Evolutionary conservation across 495 filamentous ascomycete species (phyloP), one percentile per base, ranked within the genome.

Genomic region (Aspergillus steynii): DNA sequence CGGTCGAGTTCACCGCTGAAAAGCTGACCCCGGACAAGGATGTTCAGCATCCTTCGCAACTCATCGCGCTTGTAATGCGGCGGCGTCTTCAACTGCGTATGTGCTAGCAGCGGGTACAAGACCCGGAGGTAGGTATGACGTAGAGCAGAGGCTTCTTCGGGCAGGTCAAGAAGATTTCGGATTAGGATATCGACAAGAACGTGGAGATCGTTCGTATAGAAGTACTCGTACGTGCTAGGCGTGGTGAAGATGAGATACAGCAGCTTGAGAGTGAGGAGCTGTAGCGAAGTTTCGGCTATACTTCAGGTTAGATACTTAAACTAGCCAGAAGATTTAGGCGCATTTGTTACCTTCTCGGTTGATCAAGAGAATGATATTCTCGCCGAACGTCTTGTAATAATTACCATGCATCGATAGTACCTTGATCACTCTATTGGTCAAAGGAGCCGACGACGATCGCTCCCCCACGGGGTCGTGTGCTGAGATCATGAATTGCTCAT

Each of bases 81-180:
- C 8, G 91, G 87, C 28, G 88, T 75, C 65, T 85, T 87, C 34
- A 99, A 84, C 72, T 98, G 95, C 7, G 94, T 97, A 73, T 98
- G 90, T 5, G 91, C 85, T 9, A 99, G 80, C 25, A 99, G 77
- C 3, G 96, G 96, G 61, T 94, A 93, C 6, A 99, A 80, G 20
- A 99, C 96, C 26, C 95, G 88, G n/a, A 99, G 82, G 68, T 99
- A 99, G n/a, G 94, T 98, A 70, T 99, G 96, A 31, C 95, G 86
- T 50, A 99, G 78, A 8, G 91, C 83, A 55, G 84, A 81, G 56
- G 91, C 82, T 64, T 93, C 91, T 59, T 89, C 87, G 0, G 94
- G 93, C 5, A 99, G 82, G 71, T 99, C 95, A 45, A 98, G 85
- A 12, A 99, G 81, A 65, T 99, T 99, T 42, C 95, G 92, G 58